Base-by-base conservation (phyloP, 1,284 basidiomycete species). In the Peniophora sp. region DNA sequence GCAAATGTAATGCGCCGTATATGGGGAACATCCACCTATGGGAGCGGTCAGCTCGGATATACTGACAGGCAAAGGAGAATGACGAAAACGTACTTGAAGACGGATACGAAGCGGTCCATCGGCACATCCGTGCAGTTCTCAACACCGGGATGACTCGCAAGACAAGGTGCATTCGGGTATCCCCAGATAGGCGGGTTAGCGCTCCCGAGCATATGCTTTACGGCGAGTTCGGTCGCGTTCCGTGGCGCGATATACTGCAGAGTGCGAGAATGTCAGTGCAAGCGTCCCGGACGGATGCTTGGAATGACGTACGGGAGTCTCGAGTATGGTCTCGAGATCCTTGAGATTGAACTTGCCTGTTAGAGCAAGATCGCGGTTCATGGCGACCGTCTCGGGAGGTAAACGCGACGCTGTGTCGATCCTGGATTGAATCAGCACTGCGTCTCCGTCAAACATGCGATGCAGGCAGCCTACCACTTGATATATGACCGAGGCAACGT, bases 1-100 rank as follows among this genome's bases (percentile, higher is more conserved):
- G 83, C 55, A 97, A 79, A 67, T 98, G 93, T 41, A 99, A 71
- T 0, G 92, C 93, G 19, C 90, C 84, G 60, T 98, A 99, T 41
- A 87, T 79, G 2, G 85, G 85, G 32, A 89, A 63, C 74, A 94
- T 94, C 87, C 87, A 95, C 59, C 79, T 78, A 12, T 32, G 27
- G 6, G 27, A 6, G 6, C 5, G 27, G 27, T 32, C 6, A 32
- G 27, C 27, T 32, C 27, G 27, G 27, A 12, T 32, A 32, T n/a
- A n/a, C n/a, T n/a, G n/a, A n/a, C n/a, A n/a, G n/a, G n/a, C 27
- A 32, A 6, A 32, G 27, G 27, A 32, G 6, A 5, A 12, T 32
- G 27, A 5, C 12, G 27, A 12, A 32, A 6, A 32, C 27, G 5
- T 32, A 32, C 27, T 32, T 32, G 62, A 89, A 90, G 2, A 97